Evolutionary conservation across 768 basidiomycete species (phyloP), one percentile per base, ranked within the genome.

Genomic region (Boletus tomentosulus): DNA sequence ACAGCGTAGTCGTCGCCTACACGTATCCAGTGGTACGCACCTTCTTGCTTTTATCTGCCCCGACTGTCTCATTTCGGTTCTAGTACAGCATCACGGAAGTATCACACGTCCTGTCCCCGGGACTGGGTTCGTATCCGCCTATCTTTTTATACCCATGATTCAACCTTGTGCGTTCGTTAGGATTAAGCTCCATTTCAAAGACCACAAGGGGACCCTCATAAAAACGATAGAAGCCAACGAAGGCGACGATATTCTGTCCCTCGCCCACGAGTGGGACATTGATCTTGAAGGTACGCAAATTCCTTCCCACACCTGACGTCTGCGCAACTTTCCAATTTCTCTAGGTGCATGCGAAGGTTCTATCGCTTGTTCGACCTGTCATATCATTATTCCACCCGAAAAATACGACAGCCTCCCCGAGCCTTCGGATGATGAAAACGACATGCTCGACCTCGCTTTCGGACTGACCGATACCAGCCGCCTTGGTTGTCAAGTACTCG

Each of bases 371-470:
- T 98, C 96, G 13, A 99, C 96, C 22, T 99, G 96, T 69, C 96
- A 99, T 68, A 83, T 98, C 52, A 92, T 99, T 16, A 61, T 68
- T 31, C 60, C 57, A 28, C 65, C 57, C 25, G 85, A 93, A 63
- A 78, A 85, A 56, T 98, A 94, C 67, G 91, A 98, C 69, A 68
- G 80, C 45, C 79, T 98, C 3, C 87, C 91, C 1, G 96, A 98
- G 65, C 95, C 96, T 4, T 89, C 89, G 51, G 96, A 98, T 60
- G 96, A 99, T 66, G 96, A 99, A 73, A 99, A 98, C 64, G 95
- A 93, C 63, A 94, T 95, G 92, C 81, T 99, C 37, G 96, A 98
- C 70, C 91, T 98, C 80, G 96, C 96, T 4, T 98, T 98, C 63
- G 97, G 92, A 0, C 77, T 98, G 49, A 95, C 93, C 1, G 96